Base-by-base conservation (phyloP, 768 basidiomycete species). In the Dioszegia hungarica region DNA sequence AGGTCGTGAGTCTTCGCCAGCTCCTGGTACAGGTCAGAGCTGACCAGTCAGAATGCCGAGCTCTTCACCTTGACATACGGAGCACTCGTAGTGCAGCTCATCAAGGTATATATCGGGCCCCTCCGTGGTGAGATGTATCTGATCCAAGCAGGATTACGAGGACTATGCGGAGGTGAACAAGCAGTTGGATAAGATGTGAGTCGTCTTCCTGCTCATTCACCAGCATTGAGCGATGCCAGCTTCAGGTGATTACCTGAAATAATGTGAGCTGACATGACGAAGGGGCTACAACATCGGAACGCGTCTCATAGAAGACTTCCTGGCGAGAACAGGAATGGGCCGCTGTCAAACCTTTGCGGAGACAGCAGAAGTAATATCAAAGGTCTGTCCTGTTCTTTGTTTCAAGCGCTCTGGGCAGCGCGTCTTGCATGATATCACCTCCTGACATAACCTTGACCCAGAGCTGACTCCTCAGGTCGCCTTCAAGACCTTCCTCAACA, bases 241-340 rank as follows among this genome's bases (percentile, higher is more conserved):
- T n/a, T n/a, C n/a, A n/a, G n/a, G n/a, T n/a, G n/a, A n/a, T n/a
- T n/a, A n/a, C n/a, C n/a, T n/a, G n/a, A n/a, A n/a, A n/a, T n/a
- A n/a, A n/a, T n/a, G n/a, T n/a, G n/a, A n/a, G n/a, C n/a, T n/a
- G n/a, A n/a, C n/a, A n/a, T n/a, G n/a, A n/a, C n/a, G 20, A 28
- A 98, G 97, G 94, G 95, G 95, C 3, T 97, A 95, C 77, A 95
- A 93, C 73, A 98, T 99, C 57, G 95, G 95, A 25, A 94, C 86
- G 22, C 82, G 95, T 36, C 79, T 99, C 52, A 95, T 99, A 56
- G 95, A 99, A 73, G 95, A 99, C 73, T 95, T 99, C 70, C 82
- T 99, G 44, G 94, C 95, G 22, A 85, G 89, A 72, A 92, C 91
- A 61, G 85, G 82, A n/a, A 74, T 95, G 19, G 90, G 89, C n/a